Evolutionary conservation across 2,329 filamentous ascomycete species (phyloP), one percentile per base, ranked within the genome.

Genomic region (Capronia coronata): DNA sequence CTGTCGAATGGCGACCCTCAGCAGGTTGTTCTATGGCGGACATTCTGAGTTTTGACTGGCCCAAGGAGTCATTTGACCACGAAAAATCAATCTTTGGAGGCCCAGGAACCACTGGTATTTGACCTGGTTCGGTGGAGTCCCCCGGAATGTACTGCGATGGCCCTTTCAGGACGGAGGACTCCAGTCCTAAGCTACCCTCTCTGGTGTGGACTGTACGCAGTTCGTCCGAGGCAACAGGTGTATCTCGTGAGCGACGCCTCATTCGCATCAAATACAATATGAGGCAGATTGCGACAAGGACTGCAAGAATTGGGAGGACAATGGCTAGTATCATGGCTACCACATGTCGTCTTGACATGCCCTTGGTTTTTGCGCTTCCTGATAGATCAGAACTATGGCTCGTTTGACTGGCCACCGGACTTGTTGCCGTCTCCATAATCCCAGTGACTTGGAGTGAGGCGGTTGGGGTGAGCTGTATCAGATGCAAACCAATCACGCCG

Each of bases 11-110:
- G 3, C 49, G 40, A 59, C 59, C 32, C 58, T 60, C 35, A 62
- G 62, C 29, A 61, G 64, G 29, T 64, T 51, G 61, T 16, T 21
- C 42, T 4, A 37, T 41, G 13, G 30, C 46, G 8, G 49, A 47
- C 11, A 52, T 40, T 32, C 49, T 44, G 9, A 49, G 13, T 27
- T 44, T 51, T 11, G 53, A 41, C 14, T 48, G 27, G 22, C 21
- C 18, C 19, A 54, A 22, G 11, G 51, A 54, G 30, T 55, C 54
- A 16, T 48, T 48, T n/a, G 48, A 39, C 56, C 52, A 57, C 34
- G 43, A 29, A 13, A 54, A 32, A 29, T 54, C 52, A 21, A 55
- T 27, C 21, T 44, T 37, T 3, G 52, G 52, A 7, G 47, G 37
- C 9, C 40, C 19, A 10, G 37, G 18, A 25, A 47, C 40, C 5